These are phyloP conservation scores for Neltuma alba DNA, from an alignment of 306 rosid species.

Conservation along the genomic window DNA sequence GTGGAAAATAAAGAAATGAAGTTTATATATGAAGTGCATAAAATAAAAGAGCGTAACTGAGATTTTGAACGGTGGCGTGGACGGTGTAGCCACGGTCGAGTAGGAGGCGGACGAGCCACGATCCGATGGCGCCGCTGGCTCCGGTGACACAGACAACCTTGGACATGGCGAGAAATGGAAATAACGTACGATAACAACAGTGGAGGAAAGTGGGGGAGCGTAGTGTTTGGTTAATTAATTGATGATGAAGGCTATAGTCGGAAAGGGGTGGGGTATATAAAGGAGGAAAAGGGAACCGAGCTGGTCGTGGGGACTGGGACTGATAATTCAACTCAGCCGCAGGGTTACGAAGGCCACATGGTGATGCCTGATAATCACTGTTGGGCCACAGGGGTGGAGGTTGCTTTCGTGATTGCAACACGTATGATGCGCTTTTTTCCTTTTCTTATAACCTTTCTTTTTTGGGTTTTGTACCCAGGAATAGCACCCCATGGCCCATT, in stretches of 20 bases:
- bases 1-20: neutral
- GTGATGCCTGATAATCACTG: neutral
- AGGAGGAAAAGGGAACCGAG: neutral
- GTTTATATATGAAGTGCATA: neutral
- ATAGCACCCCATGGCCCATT: too few species aligned
- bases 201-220: neutral
- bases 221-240: neutral
- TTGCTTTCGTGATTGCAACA: too few species aligned
- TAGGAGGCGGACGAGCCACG: slow-evolving; percentile 83
- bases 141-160: slow-evolving; percentile 87
- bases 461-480: too few species aligned
- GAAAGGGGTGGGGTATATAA: neutral
- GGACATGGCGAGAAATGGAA: neutral
- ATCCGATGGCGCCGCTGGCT: slow-evolving; percentile 88
- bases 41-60: slow-evolving; percentile 38
- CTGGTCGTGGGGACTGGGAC: neutral
- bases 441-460: too few species aligned
- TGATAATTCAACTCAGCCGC: neutral
- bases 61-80: slow-evolving; percentile 80
- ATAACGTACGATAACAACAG: neutral
- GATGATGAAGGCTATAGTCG: neutral
- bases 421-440: too few species aligned
- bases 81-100: slow-evolving; percentile 83
- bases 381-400: neutral
- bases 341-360: too few species aligned